These are phyloP conservation scores for Tuber melanosporum DNA, from an alignment of 495 filamentous ascomycete species.

Conservation along the genomic window DNA sequence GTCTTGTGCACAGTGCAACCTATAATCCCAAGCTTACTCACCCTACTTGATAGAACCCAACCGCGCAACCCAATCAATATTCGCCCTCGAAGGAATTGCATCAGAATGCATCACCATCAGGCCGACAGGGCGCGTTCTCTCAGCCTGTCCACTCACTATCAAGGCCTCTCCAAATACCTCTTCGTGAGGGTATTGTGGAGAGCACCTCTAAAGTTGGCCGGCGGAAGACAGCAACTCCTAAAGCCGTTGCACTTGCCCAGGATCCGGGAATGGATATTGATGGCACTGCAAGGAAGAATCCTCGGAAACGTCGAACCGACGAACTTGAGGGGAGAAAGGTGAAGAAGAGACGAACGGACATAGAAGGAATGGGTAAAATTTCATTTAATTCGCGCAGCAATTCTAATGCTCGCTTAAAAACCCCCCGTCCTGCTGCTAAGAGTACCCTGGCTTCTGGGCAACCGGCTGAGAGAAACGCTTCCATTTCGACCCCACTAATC, in stretches of 20 bases:
- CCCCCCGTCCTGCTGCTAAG: neutral
- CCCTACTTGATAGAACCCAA: neutral
- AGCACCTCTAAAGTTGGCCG: slow-evolving; percentile 13
- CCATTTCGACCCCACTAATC: neutral
- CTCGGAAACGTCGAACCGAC: slow-evolving; percentile 6
- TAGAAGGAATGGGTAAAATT: slow-evolving; percentile 6
- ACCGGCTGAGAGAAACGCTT: neutral
- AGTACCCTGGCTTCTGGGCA: neutral
- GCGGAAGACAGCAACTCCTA: slow-evolving; percentile 24
- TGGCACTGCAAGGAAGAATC: slow-evolving; percentile 20
- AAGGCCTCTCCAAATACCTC: neutral
- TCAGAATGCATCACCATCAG: neutral
- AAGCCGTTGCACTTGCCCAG: slow-evolving; percentile 19
- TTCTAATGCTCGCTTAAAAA: neutral
- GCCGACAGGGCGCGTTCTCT: neutral
- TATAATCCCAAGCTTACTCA: neutral
- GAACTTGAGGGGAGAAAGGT: slow-evolving; percentile 2
- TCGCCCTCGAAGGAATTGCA: neutral
- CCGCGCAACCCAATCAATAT: neutral
- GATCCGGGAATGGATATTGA: slow-evolving; percentile 23
- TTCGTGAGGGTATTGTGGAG: neutral
- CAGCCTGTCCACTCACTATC: neutral
- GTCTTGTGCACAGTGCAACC: neutral
- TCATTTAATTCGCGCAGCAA: neutral
- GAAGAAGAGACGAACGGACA: neutral